Conservation (phyloP, 148 eudicot species). For the Drosera capensis region DNA sequence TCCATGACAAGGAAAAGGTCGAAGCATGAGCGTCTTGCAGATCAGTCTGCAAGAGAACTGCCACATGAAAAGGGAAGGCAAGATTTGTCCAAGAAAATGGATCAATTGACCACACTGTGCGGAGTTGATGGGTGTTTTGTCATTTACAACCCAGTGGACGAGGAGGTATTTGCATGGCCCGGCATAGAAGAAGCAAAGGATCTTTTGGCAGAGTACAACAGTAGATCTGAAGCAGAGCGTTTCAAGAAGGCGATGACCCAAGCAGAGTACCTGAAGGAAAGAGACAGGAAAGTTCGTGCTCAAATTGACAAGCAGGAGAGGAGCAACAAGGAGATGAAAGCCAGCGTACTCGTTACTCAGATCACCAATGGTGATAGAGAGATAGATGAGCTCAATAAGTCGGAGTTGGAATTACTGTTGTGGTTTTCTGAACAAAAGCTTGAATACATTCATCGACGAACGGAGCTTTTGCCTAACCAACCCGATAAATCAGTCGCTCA, state of each 20-base stretch:
- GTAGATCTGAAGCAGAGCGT: conserved; percentile 3
- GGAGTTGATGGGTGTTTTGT: conserved; percentile 6
- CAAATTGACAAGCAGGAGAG: conserved; percentile 4
- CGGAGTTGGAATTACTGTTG: background rate
- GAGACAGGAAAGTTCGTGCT: background rate
- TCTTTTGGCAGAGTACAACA: conserved; percentile 5
- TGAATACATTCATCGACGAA: background rate
- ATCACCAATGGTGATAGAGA: conserved; percentile 3
- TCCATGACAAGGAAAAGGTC: conserved; percentile 8
- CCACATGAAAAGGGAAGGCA: conserved; percentile 6
- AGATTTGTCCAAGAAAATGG: conserved; percentile 12
- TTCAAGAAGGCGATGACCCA: conserved; percentile 7
- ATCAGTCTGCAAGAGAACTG: conserved; percentile 6
- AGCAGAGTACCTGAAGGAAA: conserved; percentile 9
- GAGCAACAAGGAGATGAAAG: conserved; percentile 9
- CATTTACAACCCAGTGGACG: conserved; percentile 4
- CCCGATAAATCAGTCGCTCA: background rate
- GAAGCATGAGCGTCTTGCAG: background rate
- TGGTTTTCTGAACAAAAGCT: conserved; percentile 12
- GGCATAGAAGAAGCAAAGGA: background rate
- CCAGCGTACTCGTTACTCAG: conserved; percentile 5
- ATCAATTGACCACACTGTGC: conserved; percentile 10
- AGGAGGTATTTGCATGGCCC: conserved; percentile 3
- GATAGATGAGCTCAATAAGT: conserved; percentile 5
- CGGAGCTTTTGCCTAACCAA: conserved; percentile 6